Conservation (phyloP, 371 early-diverging fungal genomes). For the Batkoa obscura region DNA sequence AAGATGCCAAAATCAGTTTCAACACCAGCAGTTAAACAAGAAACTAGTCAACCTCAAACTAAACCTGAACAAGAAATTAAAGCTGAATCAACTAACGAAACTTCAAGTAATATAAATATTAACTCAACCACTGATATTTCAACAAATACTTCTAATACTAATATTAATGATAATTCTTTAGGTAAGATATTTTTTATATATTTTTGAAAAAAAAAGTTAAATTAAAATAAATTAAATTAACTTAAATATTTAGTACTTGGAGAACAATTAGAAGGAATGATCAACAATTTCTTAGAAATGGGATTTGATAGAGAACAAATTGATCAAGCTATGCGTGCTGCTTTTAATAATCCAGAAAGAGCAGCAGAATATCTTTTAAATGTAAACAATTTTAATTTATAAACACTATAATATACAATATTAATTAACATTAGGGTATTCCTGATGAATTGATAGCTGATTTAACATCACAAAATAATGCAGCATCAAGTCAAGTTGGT, state of each 20-base stretch:
- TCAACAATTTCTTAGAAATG: constrained; percentile 83
- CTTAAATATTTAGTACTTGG: constrained; percentile 33
- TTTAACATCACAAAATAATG: neutral
- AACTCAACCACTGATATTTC: constrained; percentile 7
- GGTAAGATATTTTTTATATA: neutral
- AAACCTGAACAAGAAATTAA: constrained; percentile 12
- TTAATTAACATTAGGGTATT: constrained; percentile 21
- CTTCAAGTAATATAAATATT: constrained; percentile 13
- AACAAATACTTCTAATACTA: constrained; percentile 6
- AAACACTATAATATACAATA: neutral
- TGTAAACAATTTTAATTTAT: constrained; percentile 19
- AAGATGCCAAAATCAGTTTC: constrained; percentile 6
- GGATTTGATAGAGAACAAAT: constrained; percentile 81
- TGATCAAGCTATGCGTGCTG: constrained; percentile 78
- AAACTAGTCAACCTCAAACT: neutral
- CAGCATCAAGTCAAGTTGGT: neutral
- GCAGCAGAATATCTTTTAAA: constrained; percentile 91
- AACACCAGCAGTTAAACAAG: constrained; percentile 9
- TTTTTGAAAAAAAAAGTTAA: too few species aligned
- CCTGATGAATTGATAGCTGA: constrained; percentile 16
- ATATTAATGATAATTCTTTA: neutral
- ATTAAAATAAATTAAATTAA: neutral
- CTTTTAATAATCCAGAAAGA: constrained; percentile 91
- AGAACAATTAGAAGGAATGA: constrained; percentile 46
- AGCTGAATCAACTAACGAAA: constrained; percentile 10